Evolutionary conservation across 257 asterid genomes (phyloP).

Genomic region (Verbena officinalis): DNA sequence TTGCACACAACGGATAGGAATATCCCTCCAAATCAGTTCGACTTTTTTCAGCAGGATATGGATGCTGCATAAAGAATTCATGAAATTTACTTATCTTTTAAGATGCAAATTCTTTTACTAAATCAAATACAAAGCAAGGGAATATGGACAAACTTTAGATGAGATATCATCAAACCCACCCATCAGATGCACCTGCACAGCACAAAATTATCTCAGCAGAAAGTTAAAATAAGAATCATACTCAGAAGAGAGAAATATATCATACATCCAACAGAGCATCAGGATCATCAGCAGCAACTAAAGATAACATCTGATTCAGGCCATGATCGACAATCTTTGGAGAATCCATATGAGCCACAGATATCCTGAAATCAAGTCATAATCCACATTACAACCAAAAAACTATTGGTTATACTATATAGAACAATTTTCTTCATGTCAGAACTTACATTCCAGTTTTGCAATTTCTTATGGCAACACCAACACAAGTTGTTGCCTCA

Average conservation of each 20-base stretch:
- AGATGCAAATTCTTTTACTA: constrained; percentile 25
- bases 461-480: constrained; percentile 70
- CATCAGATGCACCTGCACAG: constrained; percentile 83
- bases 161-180: constrained; percentile 83
- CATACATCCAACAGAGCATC: constrained; percentile 74
- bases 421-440: constrained; percentile 19
- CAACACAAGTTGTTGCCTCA: constrained; percentile 97
- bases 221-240: constrained; percentile 23
- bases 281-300: constrained; percentile 50
- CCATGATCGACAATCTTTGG: constrained; percentile 73
- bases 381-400: constrained; percentile 16
- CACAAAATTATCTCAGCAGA: constrained; percentile 9
- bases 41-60: constrained; percentile 29
- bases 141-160: constrained; percentile 54
- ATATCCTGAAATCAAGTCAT: constrained; percentile 56
- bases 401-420: constrained; percentile 1
- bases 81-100: constrained; percentile 23
- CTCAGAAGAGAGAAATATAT: constrained; percentile 26
- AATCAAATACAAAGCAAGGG: constrained; percentile 35
- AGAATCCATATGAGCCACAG: constrained; percentile 90
- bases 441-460: constrained; percentile 72
- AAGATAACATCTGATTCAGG: constrained; percentile 76
- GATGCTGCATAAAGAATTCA: constrained; percentile 51
- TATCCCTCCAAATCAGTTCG: constrained; percentile 46
- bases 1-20: constrained; percentile 80